Evolutionary conservation across 768 basidiomycete species (phyloP).

Genomic region (Cystobasidium onofrii): DNA sequence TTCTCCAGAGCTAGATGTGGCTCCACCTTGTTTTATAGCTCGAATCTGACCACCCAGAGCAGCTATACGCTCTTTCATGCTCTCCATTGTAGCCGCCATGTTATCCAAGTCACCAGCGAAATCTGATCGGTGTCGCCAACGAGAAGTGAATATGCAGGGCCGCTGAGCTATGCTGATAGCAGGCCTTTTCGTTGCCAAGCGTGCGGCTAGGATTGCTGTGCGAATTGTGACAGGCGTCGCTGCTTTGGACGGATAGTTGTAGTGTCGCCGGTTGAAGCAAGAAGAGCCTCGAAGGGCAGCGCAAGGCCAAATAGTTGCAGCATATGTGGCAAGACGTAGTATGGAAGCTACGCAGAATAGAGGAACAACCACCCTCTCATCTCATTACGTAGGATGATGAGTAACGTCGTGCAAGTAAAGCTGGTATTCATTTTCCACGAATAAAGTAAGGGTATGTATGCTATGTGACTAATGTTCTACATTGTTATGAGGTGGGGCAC

Average conservation of each 20-base stretch:
- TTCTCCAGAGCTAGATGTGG: constrained; percentile 8
- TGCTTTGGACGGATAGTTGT: background rate
- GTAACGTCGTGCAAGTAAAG: too few relatives aligned
- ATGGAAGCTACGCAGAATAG: too few relatives aligned
- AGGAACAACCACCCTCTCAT: too few relatives aligned
- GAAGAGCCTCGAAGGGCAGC: background rate
- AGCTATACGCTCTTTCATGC: constrained; percentile 15
- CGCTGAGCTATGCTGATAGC: background rate
- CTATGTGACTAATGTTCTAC: background rate
- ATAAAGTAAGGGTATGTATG: too few relatives aligned
- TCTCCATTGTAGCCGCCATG: background rate
- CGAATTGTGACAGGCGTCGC: background rate
- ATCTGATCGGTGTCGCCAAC: background rate
- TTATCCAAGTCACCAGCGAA: constrained; percentile 11
- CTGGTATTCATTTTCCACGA: too few relatives aligned
- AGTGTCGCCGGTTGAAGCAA: background rate
- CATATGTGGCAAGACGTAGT: background rate
- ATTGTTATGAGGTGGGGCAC: background rate
- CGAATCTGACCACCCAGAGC: constrained; percentile 14
- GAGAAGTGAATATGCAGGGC: background rate
- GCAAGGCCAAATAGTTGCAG: background rate
- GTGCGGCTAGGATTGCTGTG: background rate
- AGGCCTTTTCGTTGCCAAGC: background rate
- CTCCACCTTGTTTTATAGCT: constrained; percentile 28
- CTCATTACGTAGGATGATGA: too few relatives aligned